Conservation (phyloP, 2,329 filamentous ascomycete genomes). For the Sporothrix mexicana region DNA sequence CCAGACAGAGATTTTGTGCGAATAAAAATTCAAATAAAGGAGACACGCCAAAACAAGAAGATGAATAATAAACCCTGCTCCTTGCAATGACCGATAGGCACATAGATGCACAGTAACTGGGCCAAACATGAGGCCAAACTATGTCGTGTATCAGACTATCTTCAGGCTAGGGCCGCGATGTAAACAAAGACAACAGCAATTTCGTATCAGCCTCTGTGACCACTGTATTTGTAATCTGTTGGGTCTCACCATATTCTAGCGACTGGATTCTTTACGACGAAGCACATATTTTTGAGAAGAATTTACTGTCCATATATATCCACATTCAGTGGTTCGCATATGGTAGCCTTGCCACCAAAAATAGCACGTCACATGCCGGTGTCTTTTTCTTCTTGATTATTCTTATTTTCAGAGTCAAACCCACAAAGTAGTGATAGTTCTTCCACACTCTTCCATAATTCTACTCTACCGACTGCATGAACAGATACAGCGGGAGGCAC, state of each 20-base stretch:
- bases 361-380: too few species aligned
- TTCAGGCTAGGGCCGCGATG: background rate
- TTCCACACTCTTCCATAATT: too few species aligned
- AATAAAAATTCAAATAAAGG: background rate
- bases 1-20: background rate
- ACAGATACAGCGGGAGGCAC: background rate
- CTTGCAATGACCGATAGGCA: slow-evolving; percentile 16
- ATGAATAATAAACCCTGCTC: background rate
- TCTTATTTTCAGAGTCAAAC: too few species aligned
- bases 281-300: too few species aligned
- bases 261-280: too few species aligned
- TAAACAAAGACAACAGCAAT: background rate
- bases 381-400: too few species aligned
- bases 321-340: too few species aligned
- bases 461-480: background rate
- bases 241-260: too few species aligned
- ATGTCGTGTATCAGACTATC: background rate
- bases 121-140: too few species aligned
- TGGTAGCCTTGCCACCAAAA: too few species aligned
- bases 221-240: background rate
- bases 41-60: background rate
- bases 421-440: too few species aligned
- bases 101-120: background rate
- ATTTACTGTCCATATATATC: too few species aligned
- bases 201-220: background rate